Conservation (phyloP, 805 yeast species). For the Barnettozyma wickerhamii region DNA sequence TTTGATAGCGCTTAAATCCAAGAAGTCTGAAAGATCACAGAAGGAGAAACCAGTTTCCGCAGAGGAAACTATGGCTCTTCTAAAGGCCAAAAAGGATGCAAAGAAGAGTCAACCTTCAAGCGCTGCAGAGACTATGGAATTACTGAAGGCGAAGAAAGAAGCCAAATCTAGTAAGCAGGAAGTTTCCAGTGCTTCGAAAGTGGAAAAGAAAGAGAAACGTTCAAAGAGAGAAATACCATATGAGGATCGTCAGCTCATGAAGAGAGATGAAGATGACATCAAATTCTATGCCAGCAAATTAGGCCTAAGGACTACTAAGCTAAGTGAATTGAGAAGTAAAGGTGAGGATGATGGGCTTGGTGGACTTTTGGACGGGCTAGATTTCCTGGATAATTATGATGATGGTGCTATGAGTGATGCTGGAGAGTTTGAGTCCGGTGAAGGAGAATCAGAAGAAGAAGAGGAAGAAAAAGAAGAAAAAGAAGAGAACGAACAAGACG, state of each 20-base stretch:
- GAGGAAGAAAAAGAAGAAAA: constrained; percentile 23
- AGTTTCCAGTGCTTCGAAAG: constrained; percentile 9
- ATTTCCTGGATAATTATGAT: constrained; percentile 35
- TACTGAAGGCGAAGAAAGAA: constrained; percentile 27
- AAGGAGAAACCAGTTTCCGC: constrained; percentile 21
- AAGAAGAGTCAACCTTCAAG: constrained; percentile 17
- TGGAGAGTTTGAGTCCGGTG: constrained; percentile 25
- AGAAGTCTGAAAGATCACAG: constrained; percentile 24
- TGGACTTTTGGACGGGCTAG: constrained; percentile 72
- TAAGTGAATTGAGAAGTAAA: constrained; percentile 39
- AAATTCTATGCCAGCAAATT: constrained; percentile 78
- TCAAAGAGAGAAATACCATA: constrained; percentile 27
- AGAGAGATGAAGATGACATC: constrained; percentile 72
- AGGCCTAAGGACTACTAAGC: constrained; percentile 56
- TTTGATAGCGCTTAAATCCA: constrained; percentile 36
- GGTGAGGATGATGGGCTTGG: constrained; percentile 71
- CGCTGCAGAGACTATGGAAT: constrained; percentile 33
- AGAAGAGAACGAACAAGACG: constrained; percentile 24
- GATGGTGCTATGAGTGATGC: constrained; percentile 15
- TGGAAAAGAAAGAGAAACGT: constrained; percentile 13
- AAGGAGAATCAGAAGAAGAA: constrained; percentile 23
- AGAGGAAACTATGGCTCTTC: constrained; percentile 41
- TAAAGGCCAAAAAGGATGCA: constrained; percentile 26
- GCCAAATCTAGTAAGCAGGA: constrained; percentile 17
- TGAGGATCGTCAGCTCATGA: constrained; percentile 44